Evolutionary conservation across 2,329 filamentous ascomycete genomes (phyloP), one percentile per base, ranked within the genome.

Genomic region (Ceratocystis colombiana): DNA sequence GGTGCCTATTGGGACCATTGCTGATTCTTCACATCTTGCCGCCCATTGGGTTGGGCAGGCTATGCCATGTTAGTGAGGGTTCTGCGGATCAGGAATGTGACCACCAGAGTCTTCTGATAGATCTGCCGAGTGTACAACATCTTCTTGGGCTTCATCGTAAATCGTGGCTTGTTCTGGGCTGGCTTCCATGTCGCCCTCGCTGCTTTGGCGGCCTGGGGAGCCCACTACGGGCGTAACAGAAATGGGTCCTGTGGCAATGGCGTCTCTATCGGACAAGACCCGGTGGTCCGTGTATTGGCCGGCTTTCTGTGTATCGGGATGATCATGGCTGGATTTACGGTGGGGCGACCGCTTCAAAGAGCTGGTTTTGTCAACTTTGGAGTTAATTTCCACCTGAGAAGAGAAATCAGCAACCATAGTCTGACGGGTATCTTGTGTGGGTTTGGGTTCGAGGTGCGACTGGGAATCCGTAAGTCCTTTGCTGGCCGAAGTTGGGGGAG

Each of bases 341-440:
- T 10, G 25, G 5, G 22, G 28, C 28, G 28, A 25, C 25, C 7
- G 53, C 25, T n/a, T 33, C 28, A n/a, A 33, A 25, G 25, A 17
- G 2, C 12, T 12, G 8, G 53, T 8, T 1, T 59, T 25, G 28
- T 59, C 28, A 10, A 37, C 53, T 37, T 59, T 25, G 53, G 28
- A 59, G 28, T 59, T 59, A 59, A 37, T 33, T 59, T 59, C 53
- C 53, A 59, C 53, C 53, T 59, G 53, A 59, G 53, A 59, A 59
- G 53, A 59, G 53, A 59, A 37, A 20, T 59, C 28, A 59, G 53
- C 53, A 59, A 33, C 53, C 28, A 59, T 59, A 37, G 53, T 59
- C 17, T 59, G 53, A 59, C 15, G 25, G 17, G 7, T 59, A 33
- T 30, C 15, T 30, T 59, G 53, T 7, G 22, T 17, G 53, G n/a